Percentiles rank a stretch among this genome's conserved stretches.
Evolutionary conservation across 164 flowering plant species (phyloP).

Genomic region (Macadamia tetraphylla): DNA sequence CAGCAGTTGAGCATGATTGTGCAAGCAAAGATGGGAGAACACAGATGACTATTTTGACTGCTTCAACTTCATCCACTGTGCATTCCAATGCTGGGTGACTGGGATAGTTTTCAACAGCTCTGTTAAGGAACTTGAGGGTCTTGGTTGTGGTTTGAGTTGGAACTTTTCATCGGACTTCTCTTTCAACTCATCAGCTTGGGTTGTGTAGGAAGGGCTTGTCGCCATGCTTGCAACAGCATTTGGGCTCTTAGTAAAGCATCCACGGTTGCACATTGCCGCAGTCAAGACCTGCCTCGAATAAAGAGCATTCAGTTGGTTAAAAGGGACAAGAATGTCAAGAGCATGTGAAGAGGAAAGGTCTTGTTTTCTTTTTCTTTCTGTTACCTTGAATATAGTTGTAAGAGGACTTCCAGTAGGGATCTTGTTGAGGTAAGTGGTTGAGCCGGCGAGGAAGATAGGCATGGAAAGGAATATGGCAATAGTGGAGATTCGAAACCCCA

Average conservation of each 20-base stretch:
- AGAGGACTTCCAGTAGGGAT: slow-evolving; percentile 78
- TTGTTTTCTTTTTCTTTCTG: not conserved
- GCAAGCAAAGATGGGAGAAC: slow-evolving; percentile 63
- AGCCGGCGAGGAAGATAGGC: slow-evolving; percentile 57
- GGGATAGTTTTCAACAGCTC: slow-evolving; percentile 35
- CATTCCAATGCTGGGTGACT: slow-evolving; percentile 35
- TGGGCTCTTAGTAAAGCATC: slow-evolving; percentile 20
- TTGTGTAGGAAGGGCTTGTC: slow-evolving; percentile 25
- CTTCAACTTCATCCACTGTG: slow-evolving; percentile 59
- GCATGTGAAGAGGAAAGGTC: too few species aligned
- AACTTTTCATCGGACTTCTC: slow-evolving; percentile 10
- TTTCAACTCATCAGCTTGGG: slow-evolving; percentile 10
- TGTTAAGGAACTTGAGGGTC: slow-evolving; percentile 46
- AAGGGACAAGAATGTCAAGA: not conserved
- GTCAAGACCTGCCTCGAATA: slow-evolving; percentile 41
- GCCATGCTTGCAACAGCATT: slow-evolving; percentile 39
- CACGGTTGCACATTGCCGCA: slow-evolving; percentile 37
- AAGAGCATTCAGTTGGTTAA: not conserved
- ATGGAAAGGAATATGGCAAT: slow-evolving; percentile 47
- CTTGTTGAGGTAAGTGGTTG: slow-evolving; percentile 58
- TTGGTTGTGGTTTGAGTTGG: slow-evolving; percentile 18
- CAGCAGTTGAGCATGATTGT: slow-evolving; percentile 91
- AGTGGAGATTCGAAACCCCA: slow-evolving; percentile 74
- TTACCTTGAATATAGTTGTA: slow-evolving; percentile 73
- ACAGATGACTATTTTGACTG: slow-evolving; percentile 57